Percentiles rank a stretch among this genome's conserved stretches.
Evolutionary conservation across 108 stramenopile genomes (phyloP).

Genomic region (Conticribra weissflogii): DNA sequence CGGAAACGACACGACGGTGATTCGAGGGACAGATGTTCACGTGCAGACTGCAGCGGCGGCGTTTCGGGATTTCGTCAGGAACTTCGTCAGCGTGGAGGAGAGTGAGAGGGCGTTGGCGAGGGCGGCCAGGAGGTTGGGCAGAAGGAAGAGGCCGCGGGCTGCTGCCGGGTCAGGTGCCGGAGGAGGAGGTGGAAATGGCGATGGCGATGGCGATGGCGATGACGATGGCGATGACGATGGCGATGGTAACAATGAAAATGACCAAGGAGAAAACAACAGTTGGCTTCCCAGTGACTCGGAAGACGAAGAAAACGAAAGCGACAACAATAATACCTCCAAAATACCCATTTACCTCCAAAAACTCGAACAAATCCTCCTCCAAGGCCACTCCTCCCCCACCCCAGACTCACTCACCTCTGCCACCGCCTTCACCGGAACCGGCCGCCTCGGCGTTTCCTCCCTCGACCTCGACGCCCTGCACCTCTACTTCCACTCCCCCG

Average conservation of each 20-base stretch:
- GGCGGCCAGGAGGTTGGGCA: slow-evolving; percentile 9
- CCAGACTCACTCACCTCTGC: slow-evolving; percentile 41
- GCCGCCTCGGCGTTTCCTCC: slow-evolving; percentile 52
- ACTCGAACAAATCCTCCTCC: slow-evolving; percentile 41
- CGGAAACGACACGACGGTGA: slow-evolving; percentile 38
- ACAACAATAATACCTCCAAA: slow-evolving; percentile 40
- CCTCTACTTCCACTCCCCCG: slow-evolving; percentile 83
- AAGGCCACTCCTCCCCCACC: slow-evolving; percentile 21
- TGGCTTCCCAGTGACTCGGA: slow-evolving; percentile 27
- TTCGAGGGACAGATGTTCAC: slow-evolving; percentile 85
- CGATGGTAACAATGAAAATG: slow-evolving; percentile 16
- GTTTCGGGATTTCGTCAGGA: slow-evolving; percentile 77
- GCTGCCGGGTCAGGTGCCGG: slow-evolving; percentile 9
- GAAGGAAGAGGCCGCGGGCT: slow-evolving; percentile 17
- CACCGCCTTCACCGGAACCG: slow-evolving; percentile 21
- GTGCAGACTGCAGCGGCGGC: slow-evolving; percentile 75
- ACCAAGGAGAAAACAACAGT: slow-evolving; percentile 19
- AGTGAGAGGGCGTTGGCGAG: slow-evolving; percentile 31
- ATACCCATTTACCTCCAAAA: slow-evolving; percentile 24
- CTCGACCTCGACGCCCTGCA: slow-evolving; percentile 94
- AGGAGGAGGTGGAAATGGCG: slow-evolving; percentile 22
- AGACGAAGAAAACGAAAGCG: slow-evolving; percentile 27
- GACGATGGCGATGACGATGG: slow-evolving; percentile 36
- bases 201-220: slow-evolving; percentile 15
- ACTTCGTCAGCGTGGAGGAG: slow-evolving; percentile 63